phyloP scores from a whole-genome alignment of 768 basidiomycete genomes.

The Candolleomyces eurysporus region DNA sequence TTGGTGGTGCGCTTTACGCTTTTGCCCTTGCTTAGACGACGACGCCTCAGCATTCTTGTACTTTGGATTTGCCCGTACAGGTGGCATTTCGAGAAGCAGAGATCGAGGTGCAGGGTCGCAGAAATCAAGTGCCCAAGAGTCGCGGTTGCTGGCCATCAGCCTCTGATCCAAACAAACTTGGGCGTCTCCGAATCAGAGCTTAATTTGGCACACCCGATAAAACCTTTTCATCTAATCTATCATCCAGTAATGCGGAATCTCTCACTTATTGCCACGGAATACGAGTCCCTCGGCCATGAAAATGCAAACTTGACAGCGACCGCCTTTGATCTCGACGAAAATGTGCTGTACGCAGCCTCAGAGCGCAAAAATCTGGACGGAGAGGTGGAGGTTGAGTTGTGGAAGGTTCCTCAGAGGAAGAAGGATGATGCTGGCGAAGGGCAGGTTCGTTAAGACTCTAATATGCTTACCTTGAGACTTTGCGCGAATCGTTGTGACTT shows the following conservation, averaged over 20 bases:
- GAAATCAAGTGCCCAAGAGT: background rate
- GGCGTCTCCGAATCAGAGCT: background rate
- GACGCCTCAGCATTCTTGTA: constrained; percentile 22
- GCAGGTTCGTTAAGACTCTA: background rate
- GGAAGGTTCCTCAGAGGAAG: constrained; percentile 37
- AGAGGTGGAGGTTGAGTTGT: constrained; percentile 57
- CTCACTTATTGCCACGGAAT: constrained; percentile 34
- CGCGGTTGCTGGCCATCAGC: background rate
- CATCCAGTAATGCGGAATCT: constrained; percentile 53
- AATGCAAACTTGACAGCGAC: constrained; percentile 42
- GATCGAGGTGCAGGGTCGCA: background rate
- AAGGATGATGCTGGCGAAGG: constrained; percentile 16
- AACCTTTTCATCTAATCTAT: constrained; percentile 7
- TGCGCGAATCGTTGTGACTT: no score
- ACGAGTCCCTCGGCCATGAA: constrained; percentile 20
- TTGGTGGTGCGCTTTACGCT: constrained; percentile 18
- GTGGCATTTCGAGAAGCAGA: constrained; percentile 19
- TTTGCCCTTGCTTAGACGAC: constrained; percentile 23
- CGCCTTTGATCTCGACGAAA: constrained; percentile 64
- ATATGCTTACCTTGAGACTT: no score
- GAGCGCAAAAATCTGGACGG: constrained; percentile 46
- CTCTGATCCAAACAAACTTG: background rate
- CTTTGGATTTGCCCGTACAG: constrained; percentile 20
- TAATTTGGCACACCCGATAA: background rate
- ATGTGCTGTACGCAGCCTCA: constrained; percentile 55